Evolutionary conservation across 1,139 yeast genomes (phyloP).

Genomic region (Lodderomyces beijingensis): DNA sequence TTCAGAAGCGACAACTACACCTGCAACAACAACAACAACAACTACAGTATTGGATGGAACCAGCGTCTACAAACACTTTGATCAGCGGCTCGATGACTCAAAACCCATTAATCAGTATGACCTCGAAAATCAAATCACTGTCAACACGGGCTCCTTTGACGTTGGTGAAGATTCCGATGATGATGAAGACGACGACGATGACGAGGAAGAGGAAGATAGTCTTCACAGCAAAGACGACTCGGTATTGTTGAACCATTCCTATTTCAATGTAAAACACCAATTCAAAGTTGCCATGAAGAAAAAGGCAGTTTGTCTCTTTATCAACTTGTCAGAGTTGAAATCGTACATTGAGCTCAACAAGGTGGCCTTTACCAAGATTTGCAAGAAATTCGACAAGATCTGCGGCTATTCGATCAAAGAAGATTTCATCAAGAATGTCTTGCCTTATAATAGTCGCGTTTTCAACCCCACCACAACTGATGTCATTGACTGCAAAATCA

Average conservation of each 20-base stretch:
- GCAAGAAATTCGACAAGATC: conserved; percentile 87
- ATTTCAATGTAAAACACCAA: conserved; percentile 48
- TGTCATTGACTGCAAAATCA: conserved; percentile 41
- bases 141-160: conserved; percentile 13
- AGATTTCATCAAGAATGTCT: conserved; percentile 46
- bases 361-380: conserved; percentile 84
- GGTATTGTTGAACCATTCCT: conserved; percentile 41
- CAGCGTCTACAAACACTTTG: conserved; percentile 21
- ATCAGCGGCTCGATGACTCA: conserved; percentile 11
- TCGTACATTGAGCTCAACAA: conserved; percentile 77
- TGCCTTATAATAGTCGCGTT: conserved; percentile 37
- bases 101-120: background rate
- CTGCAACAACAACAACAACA: background rate
- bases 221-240: conserved; percentile 29
- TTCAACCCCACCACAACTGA: conserved; percentile 43
- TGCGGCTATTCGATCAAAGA: conserved; percentile 57
- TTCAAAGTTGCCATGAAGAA: conserved; percentile 64
- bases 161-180: conserved; percentile 14
- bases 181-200: conserved; percentile 31
- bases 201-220: conserved; percentile 42
- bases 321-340: conserved; percentile 75
- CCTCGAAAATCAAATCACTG: conserved; percentile 13
- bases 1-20: no score
- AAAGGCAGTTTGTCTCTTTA: conserved; percentile 62
- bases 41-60: background rate